Evolutionary conservation across 2,329 filamentous ascomycete genomes (phyloP), one percentile per base, ranked within the genome.

Genomic region (Fusarium papillatum): DNA sequence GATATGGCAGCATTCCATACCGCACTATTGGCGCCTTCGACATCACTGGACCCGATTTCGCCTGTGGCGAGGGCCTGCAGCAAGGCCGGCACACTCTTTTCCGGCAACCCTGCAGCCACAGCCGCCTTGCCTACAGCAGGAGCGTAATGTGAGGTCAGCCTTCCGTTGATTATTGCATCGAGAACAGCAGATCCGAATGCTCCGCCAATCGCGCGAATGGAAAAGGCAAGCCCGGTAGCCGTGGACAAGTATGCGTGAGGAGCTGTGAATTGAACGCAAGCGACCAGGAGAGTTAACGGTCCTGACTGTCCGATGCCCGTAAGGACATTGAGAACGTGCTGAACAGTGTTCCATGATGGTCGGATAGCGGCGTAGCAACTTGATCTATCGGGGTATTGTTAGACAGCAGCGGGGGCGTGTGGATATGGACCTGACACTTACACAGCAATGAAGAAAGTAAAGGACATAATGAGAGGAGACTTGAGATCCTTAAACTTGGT

Each of bases 61-160:
- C 64, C 64, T 17, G 53, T 60, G 26, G 64, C 38, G 13, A 66
- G 24, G n/a, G 64, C 64, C 26, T 66, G 64, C 38, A 66, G n/a
- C 64, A 66, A 60, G 19, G 64, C 64, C 14, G 64, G 50, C n/a
- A 66, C 64, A 60, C 64, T 66, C n/a, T 60, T 60, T 66, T 66
- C 50, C 39, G 64, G 64, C 22, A 66, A 36, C 6, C 64, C 64
- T 60, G 64, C 64, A 48, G 53, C 29, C 16, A 66, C 39, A 1
- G 64, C 64, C 22, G 64, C 22, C 53, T 36, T 34, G 43, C n/a
- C 64, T 46, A 66, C 53, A 17, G 64, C 64, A 48, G 64, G 46
- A 17, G 64, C 64, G 11, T 66, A 66, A 60, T 66, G 64, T n/a
- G 64, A 66, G 19, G 13, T 31, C 5, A 66, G n/a, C 26, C 64